These are phyloP conservation scores for Spatholobus suberectus DNA, from an alignment of 306 rosid species.

Conservation along the genomic window DNA sequence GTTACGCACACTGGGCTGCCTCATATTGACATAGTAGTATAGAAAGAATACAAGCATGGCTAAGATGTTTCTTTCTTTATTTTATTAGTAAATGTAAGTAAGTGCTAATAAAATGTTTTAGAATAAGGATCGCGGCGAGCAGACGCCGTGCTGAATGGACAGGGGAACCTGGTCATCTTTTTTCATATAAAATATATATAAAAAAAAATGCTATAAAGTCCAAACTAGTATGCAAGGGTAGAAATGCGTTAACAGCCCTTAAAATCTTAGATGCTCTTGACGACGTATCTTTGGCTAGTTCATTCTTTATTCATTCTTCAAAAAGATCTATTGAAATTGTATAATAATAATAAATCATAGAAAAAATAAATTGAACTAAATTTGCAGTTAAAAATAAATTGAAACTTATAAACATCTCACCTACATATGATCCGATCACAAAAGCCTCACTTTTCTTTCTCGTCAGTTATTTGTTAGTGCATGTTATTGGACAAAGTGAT, in stretches of 20 bases:
- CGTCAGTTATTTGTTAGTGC: neutral
- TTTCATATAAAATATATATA: neutral
- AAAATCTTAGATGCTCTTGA: neutral
- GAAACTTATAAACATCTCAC: neutral
- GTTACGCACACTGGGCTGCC: slow-evolving; percentile 32
- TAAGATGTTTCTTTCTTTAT: neutral
- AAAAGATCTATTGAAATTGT: neutral
- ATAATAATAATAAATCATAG: too few species aligned
- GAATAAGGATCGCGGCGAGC: slow-evolving; percentile 69
- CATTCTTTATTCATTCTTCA: neutral
- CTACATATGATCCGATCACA: neutral
- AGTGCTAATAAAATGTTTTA: slow-evolving; percentile 27
- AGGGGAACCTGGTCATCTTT: slow-evolving; percentile 43
- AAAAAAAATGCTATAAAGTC: neutral
- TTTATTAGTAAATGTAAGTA: neutral
- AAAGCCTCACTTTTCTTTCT: too few species aligned
- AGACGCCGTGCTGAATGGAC: slow-evolving; percentile 57
- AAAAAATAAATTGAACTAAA: too few species aligned
- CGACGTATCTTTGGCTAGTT: neutral
- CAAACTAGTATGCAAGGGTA: neutral
- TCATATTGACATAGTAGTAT: slow-evolving; percentile 36
- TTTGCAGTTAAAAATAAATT: too few species aligned
- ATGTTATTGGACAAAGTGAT: neutral
- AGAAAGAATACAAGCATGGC: slow-evolving; percentile 12
- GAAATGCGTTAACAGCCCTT: neutral